These are phyloP conservation scores for Wickerhamomyces bovis DNA, from an alignment of 805 yeast species.

Conservation along the genomic window DNA sequence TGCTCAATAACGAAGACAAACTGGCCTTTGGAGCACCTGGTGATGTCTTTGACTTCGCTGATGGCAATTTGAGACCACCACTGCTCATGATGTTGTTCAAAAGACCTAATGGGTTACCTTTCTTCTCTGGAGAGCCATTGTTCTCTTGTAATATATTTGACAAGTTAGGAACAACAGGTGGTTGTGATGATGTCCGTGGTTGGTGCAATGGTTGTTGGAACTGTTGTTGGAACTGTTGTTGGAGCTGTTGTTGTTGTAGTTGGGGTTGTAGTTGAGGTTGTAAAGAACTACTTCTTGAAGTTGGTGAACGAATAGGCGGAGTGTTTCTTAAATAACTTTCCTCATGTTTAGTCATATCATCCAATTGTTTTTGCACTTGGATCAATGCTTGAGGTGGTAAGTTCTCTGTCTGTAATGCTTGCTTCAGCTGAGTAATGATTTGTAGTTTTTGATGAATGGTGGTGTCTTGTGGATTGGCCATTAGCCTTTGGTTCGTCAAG, in stretches of 20 bases:
- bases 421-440: conserved; percentile 30
- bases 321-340: conserved; percentile 28
- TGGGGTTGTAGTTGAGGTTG: conserved; percentile 9
- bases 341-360: conserved; percentile 29
- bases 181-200: neutral
- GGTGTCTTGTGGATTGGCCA: conserved; percentile 27
- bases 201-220: conserved; percentile 5
- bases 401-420: conserved; percentile 28
- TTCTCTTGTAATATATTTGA: conserved; percentile 1
- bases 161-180: conserved; percentile 3
- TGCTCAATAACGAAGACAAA: conserved; percentile 14
- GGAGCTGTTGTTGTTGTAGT: conserved; percentile 4
- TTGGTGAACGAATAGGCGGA: conserved; percentile 6
- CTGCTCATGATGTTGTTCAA: conserved; percentile 14
- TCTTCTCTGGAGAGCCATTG: neutral
- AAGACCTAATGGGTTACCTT: conserved; percentile 14
- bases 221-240: conserved; percentile 16
- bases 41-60: conserved; percentile 6
- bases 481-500: conserved; percentile 29
- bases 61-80: conserved; percentile 7
- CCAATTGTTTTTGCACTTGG: conserved; percentile 34
- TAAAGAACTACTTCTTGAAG: conserved; percentile 17
- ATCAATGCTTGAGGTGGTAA: conserved; percentile 26
- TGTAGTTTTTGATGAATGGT: conserved; percentile 24
- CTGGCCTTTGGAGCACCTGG: conserved; percentile 7